Conservation (phyloP, 2,329 filamentous ascomycete species). For the Penicillium sp. region DNA sequence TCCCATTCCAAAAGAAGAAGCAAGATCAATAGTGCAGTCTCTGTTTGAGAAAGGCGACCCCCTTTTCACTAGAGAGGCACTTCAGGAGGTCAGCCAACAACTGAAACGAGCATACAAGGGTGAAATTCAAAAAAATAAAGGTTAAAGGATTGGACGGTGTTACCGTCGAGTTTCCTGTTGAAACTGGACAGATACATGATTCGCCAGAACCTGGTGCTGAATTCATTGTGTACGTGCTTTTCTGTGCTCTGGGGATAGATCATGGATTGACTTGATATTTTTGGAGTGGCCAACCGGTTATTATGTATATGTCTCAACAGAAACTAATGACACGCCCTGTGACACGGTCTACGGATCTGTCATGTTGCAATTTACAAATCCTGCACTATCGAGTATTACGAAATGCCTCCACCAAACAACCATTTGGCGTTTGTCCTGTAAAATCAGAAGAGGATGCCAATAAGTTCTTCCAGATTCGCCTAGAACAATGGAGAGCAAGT, state of each 20-base stretch:
- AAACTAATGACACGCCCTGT: neutral
- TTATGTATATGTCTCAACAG: neutral
- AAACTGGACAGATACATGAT: slow-evolving; percentile 3
- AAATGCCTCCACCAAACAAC: slow-evolving; percentile 6
- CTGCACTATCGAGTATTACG: slow-evolving; percentile 4
- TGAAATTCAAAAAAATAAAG: neutral
- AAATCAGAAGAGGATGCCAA: slow-evolving; percentile 3
- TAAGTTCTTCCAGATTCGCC: slow-evolving; percentile 4
- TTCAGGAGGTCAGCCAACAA: slow-evolving; percentile 1
- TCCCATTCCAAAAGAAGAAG: slow-evolving; percentile 10
- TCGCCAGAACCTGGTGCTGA: slow-evolving; percentile 3
- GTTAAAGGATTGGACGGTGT: slow-evolving; percentile 8
- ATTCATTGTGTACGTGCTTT: slow-evolving; percentile 6
- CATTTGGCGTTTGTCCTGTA: neutral
- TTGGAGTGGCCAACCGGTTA: neutral
- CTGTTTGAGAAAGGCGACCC: neutral
- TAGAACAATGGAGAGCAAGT: slow-evolving; percentile 3
- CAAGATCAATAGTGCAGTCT: slow-evolving; percentile 3
- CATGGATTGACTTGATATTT: neutral
- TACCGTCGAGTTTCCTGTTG: slow-evolving; percentile 5
- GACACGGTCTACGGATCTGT: neutral
- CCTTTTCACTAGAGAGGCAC: slow-evolving; percentile 4
- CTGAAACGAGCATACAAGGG: slow-evolving; percentile 2
- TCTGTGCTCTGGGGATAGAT: neutral
- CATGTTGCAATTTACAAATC: slow-evolving; percentile 9